phyloP scores from a whole-genome alignment of 2,329 filamentous ascomycete species.

The Aspergillus fumigatiaffinis region DNA sequence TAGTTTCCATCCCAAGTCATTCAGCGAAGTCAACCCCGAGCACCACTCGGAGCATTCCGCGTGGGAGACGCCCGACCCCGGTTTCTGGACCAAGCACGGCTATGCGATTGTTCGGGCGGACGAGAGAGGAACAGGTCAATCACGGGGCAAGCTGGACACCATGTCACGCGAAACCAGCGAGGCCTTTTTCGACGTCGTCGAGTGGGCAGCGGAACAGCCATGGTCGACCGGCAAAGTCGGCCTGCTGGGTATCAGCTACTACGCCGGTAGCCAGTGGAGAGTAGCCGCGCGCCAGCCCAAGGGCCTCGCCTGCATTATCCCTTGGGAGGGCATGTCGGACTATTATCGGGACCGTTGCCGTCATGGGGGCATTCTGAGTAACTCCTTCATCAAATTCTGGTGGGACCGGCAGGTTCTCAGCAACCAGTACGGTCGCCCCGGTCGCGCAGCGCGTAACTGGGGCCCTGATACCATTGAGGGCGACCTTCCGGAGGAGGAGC shows the following conservation, averaged over 20 bases:
- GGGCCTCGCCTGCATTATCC: constrained; percentile 49
- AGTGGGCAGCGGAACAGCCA: constrained; percentile 49
- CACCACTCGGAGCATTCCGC: constrained; percentile 53
- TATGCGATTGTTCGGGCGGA: constrained; percentile 56
- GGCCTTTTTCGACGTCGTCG: constrained; percentile 50
- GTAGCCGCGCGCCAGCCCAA: constrained; percentile 51
- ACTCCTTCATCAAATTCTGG: constrained; percentile 60
- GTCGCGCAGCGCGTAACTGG: constrained; percentile 50
- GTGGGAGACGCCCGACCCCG: constrained; percentile 58
- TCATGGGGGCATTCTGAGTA: constrained; percentile 60
- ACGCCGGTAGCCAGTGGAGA: constrained; percentile 53
- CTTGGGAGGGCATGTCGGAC: constrained; percentile 56
- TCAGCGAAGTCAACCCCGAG: constrained; percentile 49
- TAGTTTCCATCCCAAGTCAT: too few species aligned
- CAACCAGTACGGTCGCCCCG: constrained; percentile 64
- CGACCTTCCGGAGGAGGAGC: constrained; percentile 32
- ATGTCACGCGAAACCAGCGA: constrained; percentile 52
- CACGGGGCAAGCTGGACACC: constrained; percentile 50
- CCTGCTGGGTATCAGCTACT: constrained; percentile 51
- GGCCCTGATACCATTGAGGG: constrained; percentile 45
- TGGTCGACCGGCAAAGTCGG: constrained; percentile 52
- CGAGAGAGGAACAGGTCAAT: constrained; percentile 51
- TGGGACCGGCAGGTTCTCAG: constrained; percentile 63
- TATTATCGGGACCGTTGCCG: constrained; percentile 57
- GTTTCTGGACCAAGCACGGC: constrained; percentile 53